Evolutionary conservation across 306 rosid species (phyloP).

Genomic region (Crataegus laevigata): DNA sequence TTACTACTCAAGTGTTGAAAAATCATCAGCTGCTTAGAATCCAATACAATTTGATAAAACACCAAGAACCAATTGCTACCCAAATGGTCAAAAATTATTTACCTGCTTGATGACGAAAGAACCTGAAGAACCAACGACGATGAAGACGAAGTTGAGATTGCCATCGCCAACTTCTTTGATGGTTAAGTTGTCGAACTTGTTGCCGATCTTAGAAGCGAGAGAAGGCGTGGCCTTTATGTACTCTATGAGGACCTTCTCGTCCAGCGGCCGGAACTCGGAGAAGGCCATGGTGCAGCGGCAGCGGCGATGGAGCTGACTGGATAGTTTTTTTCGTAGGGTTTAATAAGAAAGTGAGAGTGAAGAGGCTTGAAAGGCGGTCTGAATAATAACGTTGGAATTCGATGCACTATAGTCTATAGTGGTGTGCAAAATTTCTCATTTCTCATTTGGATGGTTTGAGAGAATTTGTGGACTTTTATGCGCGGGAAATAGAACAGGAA

Average conservation of each 20-base stretch:
- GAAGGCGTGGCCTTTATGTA: slow-evolving; percentile 64
- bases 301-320: not conserved
- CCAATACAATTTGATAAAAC: not conserved
- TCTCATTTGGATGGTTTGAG: not conserved
- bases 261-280: slow-evolving; percentile 52
- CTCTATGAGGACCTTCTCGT: slow-evolving; percentile 53
- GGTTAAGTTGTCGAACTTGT: slow-evolving; percentile 39
- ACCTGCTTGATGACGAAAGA: slow-evolving; percentile 92
- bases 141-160: slow-evolving; percentile 76
- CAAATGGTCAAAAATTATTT: not conserved
- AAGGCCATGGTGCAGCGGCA: slow-evolving; percentile 37
- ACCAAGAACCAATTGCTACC: not conserved
- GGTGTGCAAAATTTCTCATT: no score
- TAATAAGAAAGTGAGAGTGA: not conserved
- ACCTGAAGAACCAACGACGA: slow-evolving; percentile 47
- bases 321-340: not conserved
- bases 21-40: no score
- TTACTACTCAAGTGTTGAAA: not conserved
- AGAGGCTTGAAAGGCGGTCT: slow-evolving; percentile 20
- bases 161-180: slow-evolving; percentile 90
- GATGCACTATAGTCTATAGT: no score
- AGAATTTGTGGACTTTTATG: no score
- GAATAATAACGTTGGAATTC: not conserved
- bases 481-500: no score
- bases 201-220: slow-evolving; percentile 51